Conservation (phyloP, 208 protist genomes). For the Acanthamoeba royreba region DNA sequence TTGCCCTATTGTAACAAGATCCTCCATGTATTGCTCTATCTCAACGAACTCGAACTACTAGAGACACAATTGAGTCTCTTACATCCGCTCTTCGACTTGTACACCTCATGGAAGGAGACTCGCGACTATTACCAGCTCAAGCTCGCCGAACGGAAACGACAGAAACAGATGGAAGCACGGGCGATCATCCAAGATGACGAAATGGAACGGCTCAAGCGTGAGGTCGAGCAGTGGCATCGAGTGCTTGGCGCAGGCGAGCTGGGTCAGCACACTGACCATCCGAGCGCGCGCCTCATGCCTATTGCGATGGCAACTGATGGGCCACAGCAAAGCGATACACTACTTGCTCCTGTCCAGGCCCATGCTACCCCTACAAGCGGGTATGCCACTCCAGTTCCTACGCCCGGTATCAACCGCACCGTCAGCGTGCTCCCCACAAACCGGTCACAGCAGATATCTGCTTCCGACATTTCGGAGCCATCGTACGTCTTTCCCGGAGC, state of each 20-base stretch:
- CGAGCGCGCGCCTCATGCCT: neutral
- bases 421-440: too few relatives aligned
- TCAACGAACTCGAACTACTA: neutral
- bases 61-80: neutral
- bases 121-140: neutral
- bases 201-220: neutral
- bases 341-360: too few relatives aligned
- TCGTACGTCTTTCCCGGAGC: neutral
- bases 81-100: neutral
- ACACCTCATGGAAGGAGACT: neutral
- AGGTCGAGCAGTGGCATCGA: neutral
- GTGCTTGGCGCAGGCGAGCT: neutral
- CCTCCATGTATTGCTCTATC: neutral
- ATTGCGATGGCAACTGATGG: too few relatives aligned
- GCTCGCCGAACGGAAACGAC: neutral
- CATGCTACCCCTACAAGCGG: too few relatives aligned
- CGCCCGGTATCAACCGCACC: too few relatives aligned
- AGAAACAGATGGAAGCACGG: neutral
- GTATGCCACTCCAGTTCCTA: too few relatives aligned
- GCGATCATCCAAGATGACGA: neutral
- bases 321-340: too few relatives aligned
- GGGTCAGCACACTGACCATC: neutral
- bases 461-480: too few relatives aligned
- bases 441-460: too few relatives aligned
- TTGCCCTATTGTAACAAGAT: neutral